Base-by-base conservation (phyloP, 768 basidiomycete genomes). In the Tricholomella constricta region DNA sequence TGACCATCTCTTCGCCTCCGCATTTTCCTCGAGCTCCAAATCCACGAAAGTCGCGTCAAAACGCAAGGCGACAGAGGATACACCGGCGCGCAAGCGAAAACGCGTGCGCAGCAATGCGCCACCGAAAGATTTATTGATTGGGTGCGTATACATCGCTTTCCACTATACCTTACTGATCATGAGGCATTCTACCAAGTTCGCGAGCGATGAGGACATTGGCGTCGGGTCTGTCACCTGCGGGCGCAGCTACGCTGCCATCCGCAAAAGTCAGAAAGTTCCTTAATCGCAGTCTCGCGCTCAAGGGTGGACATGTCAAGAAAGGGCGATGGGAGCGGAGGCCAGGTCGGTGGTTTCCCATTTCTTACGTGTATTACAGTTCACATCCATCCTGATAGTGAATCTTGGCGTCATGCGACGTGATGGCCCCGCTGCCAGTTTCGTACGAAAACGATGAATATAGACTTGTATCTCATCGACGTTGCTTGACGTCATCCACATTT, bases 1-100 rank as follows among this genome's bases (percentile, higher is more conserved):
- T 2, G 86, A 88, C 60, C 80, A 85, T 55, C 71, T 88, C 17
- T 89, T 88, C 65, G 59, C 70, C 0, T 73, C 82, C 53, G 85
- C 84, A 0, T 82, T 85, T 57, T 62, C 74, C 4, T 70, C 78
- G 35, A 43, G 55, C 5, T 48, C 52, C 2, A 54, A 41, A 55
- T 59, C 34, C 20, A 34, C 57, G 50, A 59, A 58, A 60, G 61
- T 56, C 17, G 54, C 48, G 51, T 29, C 60, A 26, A 56, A 70
- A 54, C 60, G 51, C 57, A 58, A 63, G 52, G 49, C 62, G 47
- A 56, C 55, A 45, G 48, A 55, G 32, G 62, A 65, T 62, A 54
- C 54, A 45, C 46, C 23, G 43, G 45, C 59, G 57, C 63, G 61
- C 63, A 69, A 63, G 58, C 46, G 66, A 53, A 73, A 76, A 64